Evolutionary conservation across 2,329 filamentous ascomycete genomes (phyloP), one percentile per base, ranked within the genome.

Genomic region (Cladosporium sp.): DNA sequence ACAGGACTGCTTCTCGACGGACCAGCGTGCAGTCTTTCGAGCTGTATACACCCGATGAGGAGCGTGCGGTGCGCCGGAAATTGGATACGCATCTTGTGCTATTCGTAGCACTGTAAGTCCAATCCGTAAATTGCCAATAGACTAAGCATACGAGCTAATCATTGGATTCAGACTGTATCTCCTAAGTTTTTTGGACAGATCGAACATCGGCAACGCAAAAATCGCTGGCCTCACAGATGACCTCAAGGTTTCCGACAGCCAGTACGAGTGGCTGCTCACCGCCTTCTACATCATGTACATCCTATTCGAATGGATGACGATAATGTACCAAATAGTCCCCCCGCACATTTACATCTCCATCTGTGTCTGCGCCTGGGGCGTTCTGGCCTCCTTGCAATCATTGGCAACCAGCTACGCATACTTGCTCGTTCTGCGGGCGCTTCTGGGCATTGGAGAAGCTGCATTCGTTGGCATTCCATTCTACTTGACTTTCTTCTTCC

Each of bases 161-260:
- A 5, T 2, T 11, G 1, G 1, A 0, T 34, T 7, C 12, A 58
- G 55, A 14, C 83, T 97, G 14, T 97, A 95, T 76, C 86, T 96
- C 83, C 82, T 97, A 68, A 90, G 89, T 69, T 97, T 96, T 75
- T 79, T 97, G 70, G 93, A 97, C 77, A 85, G 93, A n/a, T 41
- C 32, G 24, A 64, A 64, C 34, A 64, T 74, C 67, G 86, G 87
- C 55, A 88, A 89, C 76, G 86, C 86, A n/a, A 84, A 83, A 66
- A 85, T 88, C 62, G 87, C 86, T 7, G 87, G 87, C 11, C 76
- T 89, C 11, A 78, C 79, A 47, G 76, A 81, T 2, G 86, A 88
- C 71, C 77, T 89, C 24, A 72, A 79, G 3, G 78, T 89, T n/a
- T 82, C 80, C 38, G 83, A 83, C 58, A 74, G 77, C 18, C 85